Evolutionary conservation across 164 flowering plant genomes (phyloP), one percentile per base, ranked within the genome.

Genomic region (Dillenia turbinata): DNA sequence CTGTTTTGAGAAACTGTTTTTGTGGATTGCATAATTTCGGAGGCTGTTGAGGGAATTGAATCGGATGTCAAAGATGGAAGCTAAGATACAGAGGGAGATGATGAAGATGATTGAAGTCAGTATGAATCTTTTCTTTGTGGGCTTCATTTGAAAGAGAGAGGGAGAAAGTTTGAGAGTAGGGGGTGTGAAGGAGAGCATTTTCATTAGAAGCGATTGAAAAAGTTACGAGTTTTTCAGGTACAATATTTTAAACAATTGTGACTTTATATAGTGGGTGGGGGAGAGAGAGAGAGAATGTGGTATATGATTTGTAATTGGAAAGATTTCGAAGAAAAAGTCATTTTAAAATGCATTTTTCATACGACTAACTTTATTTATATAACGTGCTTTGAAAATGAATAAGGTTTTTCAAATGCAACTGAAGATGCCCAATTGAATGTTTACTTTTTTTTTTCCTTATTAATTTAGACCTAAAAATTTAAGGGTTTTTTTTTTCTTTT

Each of bases 61-160:
- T 2, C 91, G 82, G 49, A 80, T 44, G 68, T 86, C 88, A 52
- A 85, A 82, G 69, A 90, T 66, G 62, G 91, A 89, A 54, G 88
- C 82, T 56, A 90, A 59, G 13, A 77, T 60, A 56, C 85, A 88
- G 45, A 89, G 78, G 77, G 82, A 75, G 13, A 78, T 8, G 66
- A 86, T 59, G 79, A 87, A 78, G 72, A 79, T 56, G 73, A 92
- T 66, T 12, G 85, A 84, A 1, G 75, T 60, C 59, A 82, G 2
- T 33, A 78, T 65, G 75, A 82, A 77, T 6, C 68, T 57, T 16
- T 12, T 54, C n/a, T 16, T 69, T 2, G 26, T 54, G 11, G 59
- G 24, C 57, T 59, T 54, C 73, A 64, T 64, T 12, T 1, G 12
- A 15, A 26, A 14, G 11, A 4, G 0, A n/a, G 54, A 48, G 48